These are phyloP conservation scores for Aspergillus fructus DNA, from an alignment of 2,329 filamentous ascomycete genomes.

Conservation along the genomic window DNA sequence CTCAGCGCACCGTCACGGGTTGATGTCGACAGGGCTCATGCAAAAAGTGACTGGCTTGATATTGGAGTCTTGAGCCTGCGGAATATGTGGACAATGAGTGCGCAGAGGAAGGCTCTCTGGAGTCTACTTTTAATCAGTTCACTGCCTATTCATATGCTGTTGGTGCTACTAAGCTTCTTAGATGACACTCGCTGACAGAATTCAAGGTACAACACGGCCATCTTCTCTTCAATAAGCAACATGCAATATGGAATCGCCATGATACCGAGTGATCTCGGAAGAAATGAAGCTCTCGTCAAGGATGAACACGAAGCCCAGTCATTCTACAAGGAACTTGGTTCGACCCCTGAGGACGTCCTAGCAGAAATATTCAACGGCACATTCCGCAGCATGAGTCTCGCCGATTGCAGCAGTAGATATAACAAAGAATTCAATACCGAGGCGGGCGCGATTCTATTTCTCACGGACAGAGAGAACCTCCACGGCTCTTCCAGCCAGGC, in stretches of 20 bases:
- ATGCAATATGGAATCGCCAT: background rate
- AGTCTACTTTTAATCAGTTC: slow-evolving; percentile 9
- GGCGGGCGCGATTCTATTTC: background rate
- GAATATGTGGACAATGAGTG: slow-evolving; percentile 24
- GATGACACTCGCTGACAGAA: background rate
- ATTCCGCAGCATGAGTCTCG: background rate
- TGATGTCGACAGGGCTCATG: slow-evolving; percentile 52
- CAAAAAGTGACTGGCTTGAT: slow-evolving; percentile 41
- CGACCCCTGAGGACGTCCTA: background rate
- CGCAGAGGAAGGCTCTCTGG: background rate
- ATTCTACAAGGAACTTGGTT: background rate
- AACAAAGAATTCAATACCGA: background rate
- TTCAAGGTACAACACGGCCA: slow-evolving; percentile 9
- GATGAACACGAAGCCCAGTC: background rate
- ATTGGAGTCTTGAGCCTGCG: slow-evolving; percentile 41
- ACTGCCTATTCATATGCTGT: slow-evolving; percentile 22
- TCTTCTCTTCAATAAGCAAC: slow-evolving; percentile 1
- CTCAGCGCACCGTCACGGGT: slow-evolving; percentile 50
- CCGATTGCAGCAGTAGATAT: background rate
- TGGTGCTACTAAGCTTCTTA: too few species aligned
- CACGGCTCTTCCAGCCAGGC: background rate
- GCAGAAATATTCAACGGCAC: background rate
- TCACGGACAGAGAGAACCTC: background rate
- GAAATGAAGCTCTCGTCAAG: background rate
- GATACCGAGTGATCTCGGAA: background rate